These are phyloP conservation scores for Magnolia officinalis DNA, from an alignment of 164 flowering plant genomes.

Conservation along the genomic window DNA sequence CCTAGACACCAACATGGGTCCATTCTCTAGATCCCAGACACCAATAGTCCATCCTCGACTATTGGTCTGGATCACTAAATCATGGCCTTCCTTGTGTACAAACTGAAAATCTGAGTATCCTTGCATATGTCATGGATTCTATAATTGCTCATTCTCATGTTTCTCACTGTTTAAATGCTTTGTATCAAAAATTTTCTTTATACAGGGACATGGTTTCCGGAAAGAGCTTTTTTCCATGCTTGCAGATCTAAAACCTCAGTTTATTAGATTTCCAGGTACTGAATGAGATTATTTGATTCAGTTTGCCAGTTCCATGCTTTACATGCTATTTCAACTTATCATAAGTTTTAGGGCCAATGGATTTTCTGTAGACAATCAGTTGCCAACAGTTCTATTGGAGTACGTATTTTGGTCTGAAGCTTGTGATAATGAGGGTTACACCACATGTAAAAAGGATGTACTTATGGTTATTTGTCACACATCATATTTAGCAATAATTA, in stretches of 20 bases:
- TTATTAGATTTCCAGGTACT: slow-evolving; percentile 91
- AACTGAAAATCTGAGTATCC: neutral
- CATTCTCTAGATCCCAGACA: no score
- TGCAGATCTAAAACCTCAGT: slow-evolving; percentile 60
- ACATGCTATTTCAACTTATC: neutral
- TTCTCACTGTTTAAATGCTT: no score
- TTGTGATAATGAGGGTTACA: neutral
- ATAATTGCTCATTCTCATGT: neutral
- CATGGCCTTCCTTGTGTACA: neutral
- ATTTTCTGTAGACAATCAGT: neutral
- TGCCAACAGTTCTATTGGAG: neutral
- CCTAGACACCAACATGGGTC: no score
- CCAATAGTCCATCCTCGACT: neutral
- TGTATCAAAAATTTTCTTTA: neutral
- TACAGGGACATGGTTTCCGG: slow-evolving; percentile 87
- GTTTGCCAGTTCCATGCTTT: neutral
- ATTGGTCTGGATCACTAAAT: neutral
- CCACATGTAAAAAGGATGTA: neutral
- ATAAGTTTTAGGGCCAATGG: neutral
- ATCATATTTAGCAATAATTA: neutral
- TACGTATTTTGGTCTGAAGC: neutral
- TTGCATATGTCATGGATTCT: neutral
- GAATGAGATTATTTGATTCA: neutral
- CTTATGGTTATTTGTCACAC: neutral
- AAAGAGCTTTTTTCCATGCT: slow-evolving; percentile 66